These are phyloP conservation scores for Boletellus ananas DNA, from an alignment of 768 basidiomycete species.

Conservation along the genomic window DNA sequence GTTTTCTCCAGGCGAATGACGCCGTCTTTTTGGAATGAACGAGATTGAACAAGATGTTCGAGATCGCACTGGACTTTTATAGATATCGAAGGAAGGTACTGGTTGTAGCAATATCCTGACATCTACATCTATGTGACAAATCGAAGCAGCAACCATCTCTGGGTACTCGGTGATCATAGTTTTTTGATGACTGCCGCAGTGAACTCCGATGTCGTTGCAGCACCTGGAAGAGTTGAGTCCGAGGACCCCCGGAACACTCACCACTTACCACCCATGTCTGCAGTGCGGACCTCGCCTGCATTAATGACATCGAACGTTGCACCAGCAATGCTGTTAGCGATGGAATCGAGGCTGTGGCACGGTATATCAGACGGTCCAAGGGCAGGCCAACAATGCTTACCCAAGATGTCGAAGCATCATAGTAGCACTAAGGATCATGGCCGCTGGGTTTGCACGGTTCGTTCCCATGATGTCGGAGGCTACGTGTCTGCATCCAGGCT, in stretches of 20 bases:
- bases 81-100: conserved; percentile 15
- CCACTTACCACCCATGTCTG: conserved; percentile 88
- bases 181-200: conserved; percentile 89
- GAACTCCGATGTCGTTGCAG: conserved; percentile 91
- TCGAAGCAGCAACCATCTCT: conserved; percentile 1
- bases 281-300: conserved; percentile 82
- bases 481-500: conserved; percentile 96
- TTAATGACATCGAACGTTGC: conserved; percentile 93
- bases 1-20: conserved; percentile 51
- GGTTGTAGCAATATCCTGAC: conserved; percentile 14
- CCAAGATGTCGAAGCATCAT: conserved; percentile 98
- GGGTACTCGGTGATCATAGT: conserved; percentile 37
- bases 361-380: conserved; percentile 12
- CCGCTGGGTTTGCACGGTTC: conserved; percentile 94
- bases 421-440: conserved; percentile 94
- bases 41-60: too few relatives aligned
- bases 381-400: conserved; percentile 39
- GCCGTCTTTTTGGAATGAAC: conserved; percentile 41
- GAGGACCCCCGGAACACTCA: neutral
- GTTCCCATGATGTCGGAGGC: conserved; percentile 96
- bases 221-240: conserved; percentile 45
- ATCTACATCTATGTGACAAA: conserved; percentile 25
- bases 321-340: conserved; percentile 90
- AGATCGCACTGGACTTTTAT: neutral
- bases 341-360: conserved; percentile 68